phyloP scores from a whole-genome alignment of 495 filamentous ascomycete species.

The Talaromyces nanjingensis region DNA sequence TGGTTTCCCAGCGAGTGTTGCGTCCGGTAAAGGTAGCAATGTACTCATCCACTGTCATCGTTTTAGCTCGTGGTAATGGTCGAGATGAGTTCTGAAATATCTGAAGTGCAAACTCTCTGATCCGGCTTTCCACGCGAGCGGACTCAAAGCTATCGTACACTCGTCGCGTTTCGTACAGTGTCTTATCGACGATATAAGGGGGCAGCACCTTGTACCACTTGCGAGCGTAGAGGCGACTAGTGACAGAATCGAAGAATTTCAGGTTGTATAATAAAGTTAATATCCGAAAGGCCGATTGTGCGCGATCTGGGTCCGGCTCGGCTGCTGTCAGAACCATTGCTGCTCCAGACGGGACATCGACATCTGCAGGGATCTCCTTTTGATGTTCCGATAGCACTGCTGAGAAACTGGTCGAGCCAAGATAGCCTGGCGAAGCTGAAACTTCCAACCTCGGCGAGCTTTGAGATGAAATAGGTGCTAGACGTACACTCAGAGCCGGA shows the following conservation, averaged over 20 bases:
- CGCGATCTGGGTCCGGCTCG: constrained; percentile 20
- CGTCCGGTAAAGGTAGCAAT: constrained; percentile 39
- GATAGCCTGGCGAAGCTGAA: constrained; percentile 32
- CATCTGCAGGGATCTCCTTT: constrained; percentile 28
- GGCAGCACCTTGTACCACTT: constrained; percentile 5
- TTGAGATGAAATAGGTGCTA: constrained; percentile 9
- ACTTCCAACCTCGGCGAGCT: constrained; percentile 20
- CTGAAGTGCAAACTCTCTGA: constrained; percentile 22
- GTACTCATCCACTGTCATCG: constrained; percentile 30
- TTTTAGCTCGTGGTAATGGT: constrained; percentile 19
- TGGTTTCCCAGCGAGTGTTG: constrained; percentile 52
- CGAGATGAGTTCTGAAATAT: constrained; percentile 30
- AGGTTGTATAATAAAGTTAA: constrained; percentile 34
- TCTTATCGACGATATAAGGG: constrained; percentile 5
- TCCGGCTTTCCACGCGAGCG: constrained; percentile 20
- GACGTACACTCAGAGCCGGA: constrained; percentile 5
- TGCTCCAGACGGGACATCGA: constrained; percentile 27
- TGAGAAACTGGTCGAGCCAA: constrained; percentile 45
- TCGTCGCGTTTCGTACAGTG: constrained; percentile 12
- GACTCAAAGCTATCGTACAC: constrained; percentile 21
- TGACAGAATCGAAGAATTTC: constrained; percentile 18
- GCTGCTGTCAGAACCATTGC: constrained; percentile 15
- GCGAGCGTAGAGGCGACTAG: constrained; percentile 19
- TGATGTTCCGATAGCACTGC: constrained; percentile 37
- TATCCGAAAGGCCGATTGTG: constrained; percentile 36